Evolutionary conservation across 2,329 filamentous ascomycete species (phyloP).

Genomic region (Rhinocladiella similis): DNA sequence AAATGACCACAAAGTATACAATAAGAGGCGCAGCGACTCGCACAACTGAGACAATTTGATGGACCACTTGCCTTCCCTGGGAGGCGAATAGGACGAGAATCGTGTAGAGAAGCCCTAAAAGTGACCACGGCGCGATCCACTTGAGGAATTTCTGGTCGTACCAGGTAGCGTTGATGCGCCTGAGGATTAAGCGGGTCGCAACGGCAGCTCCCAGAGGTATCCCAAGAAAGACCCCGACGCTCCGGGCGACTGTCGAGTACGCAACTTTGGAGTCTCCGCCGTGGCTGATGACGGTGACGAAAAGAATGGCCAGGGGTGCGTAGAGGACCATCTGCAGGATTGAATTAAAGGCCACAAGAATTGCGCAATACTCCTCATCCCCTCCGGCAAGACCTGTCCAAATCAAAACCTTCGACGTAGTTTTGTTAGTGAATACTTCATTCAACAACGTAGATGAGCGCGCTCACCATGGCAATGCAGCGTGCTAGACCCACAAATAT

Average conservation of each 20-base stretch:
- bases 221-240: constrained; percentile 79
- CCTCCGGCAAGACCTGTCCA: constrained; percentile 78
- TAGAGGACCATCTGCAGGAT: constrained; percentile 74
- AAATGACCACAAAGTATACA: constrained; percentile 77
- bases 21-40: constrained; percentile 77
- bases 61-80: constrained; percentile 73
- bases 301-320: constrained; percentile 67
- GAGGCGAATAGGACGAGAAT: constrained; percentile 83
- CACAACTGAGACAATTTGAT: constrained; percentile 79
- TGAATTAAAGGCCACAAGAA: constrained; percentile 73
- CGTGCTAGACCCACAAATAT: constrained; percentile 81
- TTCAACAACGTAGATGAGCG: background rate
- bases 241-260: constrained; percentile 72
- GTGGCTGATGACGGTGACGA: constrained; percentile 67
- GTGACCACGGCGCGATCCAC: constrained; percentile 69
- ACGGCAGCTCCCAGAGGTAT: constrained; percentile 80
- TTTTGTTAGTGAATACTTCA: too few relatives aligned
- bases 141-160: constrained; percentile 72
- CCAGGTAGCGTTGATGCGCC: constrained; percentile 57
- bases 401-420: constrained; percentile 56
- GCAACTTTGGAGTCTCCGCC: constrained; percentile 37
- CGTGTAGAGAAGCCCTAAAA: constrained; percentile 82
- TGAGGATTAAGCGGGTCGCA: constrained; percentile 66
- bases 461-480: constrained; percentile 80
- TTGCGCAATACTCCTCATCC: constrained; percentile 78